A percentile compares a stretch with the other conserved stretches of the same genome.
phyloP scores from a whole-genome alignment of 352 stramenopile genomes.

The Phytopythium boreale region DNA sequence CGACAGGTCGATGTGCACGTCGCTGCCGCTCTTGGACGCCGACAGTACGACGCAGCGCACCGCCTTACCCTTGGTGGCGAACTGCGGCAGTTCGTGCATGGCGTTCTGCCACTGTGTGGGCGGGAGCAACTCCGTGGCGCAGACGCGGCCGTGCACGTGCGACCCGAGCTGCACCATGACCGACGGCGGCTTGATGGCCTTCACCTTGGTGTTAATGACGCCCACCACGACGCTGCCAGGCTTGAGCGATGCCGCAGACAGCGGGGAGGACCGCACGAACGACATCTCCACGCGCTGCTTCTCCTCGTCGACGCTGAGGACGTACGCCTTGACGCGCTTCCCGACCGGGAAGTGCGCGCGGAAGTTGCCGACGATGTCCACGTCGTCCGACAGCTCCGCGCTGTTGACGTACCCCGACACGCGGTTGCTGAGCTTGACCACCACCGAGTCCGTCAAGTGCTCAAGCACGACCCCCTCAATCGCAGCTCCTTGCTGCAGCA shows the following conservation, averaged over 20 bases:
- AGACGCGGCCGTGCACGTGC: conserved; percentile 77
- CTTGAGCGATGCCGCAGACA: conserved; percentile 28
- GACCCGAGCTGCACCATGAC: conserved; percentile 84
- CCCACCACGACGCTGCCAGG: conserved; percentile 60
- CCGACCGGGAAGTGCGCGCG: conserved; percentile 71
- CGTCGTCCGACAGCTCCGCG: conserved; percentile 66
- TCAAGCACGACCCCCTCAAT: conserved; percentile 73
- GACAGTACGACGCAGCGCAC: conserved; percentile 76
- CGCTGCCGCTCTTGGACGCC: conserved; percentile 8
- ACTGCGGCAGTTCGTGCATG: conserved; percentile 67
- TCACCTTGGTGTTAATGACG: conserved; percentile 70
- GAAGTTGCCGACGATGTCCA: conserved; percentile 54
- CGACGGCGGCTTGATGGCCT: conserved; percentile 66
- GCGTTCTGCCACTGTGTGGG: conserved; percentile 56
- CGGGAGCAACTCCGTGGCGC: conserved; percentile 71
- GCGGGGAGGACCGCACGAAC: conserved; percentile 38
- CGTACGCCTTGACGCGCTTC: conserved; percentile 64
- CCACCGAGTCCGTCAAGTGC: conserved; percentile 49
- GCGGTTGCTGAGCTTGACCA: conserved; percentile 68
- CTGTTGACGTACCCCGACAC: conserved; percentile 62
- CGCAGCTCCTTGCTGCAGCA: conserved; percentile 55
- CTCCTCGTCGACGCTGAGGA: conserved; percentile 64
- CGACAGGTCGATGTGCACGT: conserved; percentile 69
- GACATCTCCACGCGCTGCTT: conserved; percentile 79
- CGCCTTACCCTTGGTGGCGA: conserved; percentile 51